phyloP scores from a whole-genome alignment of 495 filamentous ascomycete genomes.

The Elasticomyces elasticus region DNA sequence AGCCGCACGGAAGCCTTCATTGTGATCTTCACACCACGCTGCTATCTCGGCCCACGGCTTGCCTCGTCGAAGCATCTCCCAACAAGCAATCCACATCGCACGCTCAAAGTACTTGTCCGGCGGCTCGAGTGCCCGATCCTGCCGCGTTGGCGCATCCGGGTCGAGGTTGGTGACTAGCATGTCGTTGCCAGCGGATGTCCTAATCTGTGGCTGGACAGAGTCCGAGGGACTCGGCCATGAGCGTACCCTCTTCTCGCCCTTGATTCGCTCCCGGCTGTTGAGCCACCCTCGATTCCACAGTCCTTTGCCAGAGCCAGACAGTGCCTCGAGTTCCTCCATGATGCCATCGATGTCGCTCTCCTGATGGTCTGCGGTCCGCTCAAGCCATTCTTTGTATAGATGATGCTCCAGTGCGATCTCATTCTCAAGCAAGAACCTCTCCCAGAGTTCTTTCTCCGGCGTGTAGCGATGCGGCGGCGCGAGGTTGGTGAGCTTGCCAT shows the following conservation, averaged over 20 bases:
- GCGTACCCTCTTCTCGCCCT: conserved; percentile 71
- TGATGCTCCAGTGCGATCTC: conserved; percentile 64
- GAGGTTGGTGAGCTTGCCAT: conserved; percentile 41
- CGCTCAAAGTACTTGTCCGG: conserved; percentile 79
- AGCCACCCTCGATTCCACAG: conserved; percentile 80
- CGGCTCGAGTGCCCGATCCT: conserved; percentile 59
- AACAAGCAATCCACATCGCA: conserved; percentile 78
- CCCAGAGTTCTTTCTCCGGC: conserved; percentile 53
- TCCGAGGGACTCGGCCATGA: conserved; percentile 44
- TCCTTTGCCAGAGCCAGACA: conserved; percentile 53
- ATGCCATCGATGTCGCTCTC: conserved; percentile 63
- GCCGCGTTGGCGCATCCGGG: conserved; percentile 76
- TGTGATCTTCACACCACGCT: conserved; percentile 68
- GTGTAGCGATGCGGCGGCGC: conserved; percentile 43
- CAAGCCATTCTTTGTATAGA: conserved; percentile 72
- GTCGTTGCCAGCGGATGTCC: conserved; percentile 48
- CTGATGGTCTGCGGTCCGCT: conserved; percentile 53
- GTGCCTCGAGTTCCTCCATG: conserved; percentile 54
- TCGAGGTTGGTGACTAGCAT: conserved; percentile 81
- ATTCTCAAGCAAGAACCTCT: conserved; percentile 53
- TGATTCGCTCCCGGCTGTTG: conserved; percentile 80
- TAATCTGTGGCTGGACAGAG: conserved; percentile 40
- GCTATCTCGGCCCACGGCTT: conserved; percentile 58
- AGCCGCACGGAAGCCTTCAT: conserved; percentile 76
- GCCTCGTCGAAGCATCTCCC: conserved; percentile 77